Percentiles rank a stretch among this genome's conserved stretches.
Conservation (phyloP, 2,329 filamentous ascomycete genomes). For the Thielaviopsis euricoi region DNA sequence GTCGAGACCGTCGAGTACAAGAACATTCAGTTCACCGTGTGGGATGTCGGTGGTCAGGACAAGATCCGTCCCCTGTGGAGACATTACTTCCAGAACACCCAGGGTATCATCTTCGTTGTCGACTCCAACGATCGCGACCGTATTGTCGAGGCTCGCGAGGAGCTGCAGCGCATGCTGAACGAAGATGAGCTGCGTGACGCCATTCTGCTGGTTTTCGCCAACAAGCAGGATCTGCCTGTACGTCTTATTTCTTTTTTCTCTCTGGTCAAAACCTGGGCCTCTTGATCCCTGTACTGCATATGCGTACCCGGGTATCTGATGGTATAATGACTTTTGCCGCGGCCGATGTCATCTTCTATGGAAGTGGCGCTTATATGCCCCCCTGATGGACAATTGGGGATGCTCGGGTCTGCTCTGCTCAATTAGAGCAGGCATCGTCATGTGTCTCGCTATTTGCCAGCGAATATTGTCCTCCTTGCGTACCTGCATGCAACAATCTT, state of each 20-base stretch:
- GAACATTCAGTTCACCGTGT: slow-evolving; percentile 99
- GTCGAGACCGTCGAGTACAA: slow-evolving; percentile 99
- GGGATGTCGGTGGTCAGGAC: slow-evolving; percentile 99
- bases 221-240: slow-evolving; percentile 99
- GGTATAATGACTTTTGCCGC: background rate
- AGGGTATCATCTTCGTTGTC: slow-evolving; percentile 99
- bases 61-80: slow-evolving; percentile 99
- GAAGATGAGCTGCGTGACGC: slow-evolving; percentile 97
- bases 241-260: slow-evolving; percentile 26
- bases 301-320: background rate
- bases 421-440: background rate
- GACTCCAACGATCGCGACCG: slow-evolving; percentile 98
- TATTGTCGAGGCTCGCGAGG: slow-evolving; percentile 90
- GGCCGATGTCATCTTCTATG: background rate
- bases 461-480: background rate
- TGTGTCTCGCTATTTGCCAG: background rate
- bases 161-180: slow-evolving; percentile 96
- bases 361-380: background rate
- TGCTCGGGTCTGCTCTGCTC: background rate
- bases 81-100: slow-evolving; percentile 99
- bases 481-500: background rate
- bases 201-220: slow-evolving; percentile 92
- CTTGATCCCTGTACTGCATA: background rate
- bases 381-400: background rate
- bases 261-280: background rate